These are phyloP conservation scores for Xylaria longipes DNA, from an alignment of 495 filamentous ascomycete genomes.

Conservation along the genomic window DNA sequence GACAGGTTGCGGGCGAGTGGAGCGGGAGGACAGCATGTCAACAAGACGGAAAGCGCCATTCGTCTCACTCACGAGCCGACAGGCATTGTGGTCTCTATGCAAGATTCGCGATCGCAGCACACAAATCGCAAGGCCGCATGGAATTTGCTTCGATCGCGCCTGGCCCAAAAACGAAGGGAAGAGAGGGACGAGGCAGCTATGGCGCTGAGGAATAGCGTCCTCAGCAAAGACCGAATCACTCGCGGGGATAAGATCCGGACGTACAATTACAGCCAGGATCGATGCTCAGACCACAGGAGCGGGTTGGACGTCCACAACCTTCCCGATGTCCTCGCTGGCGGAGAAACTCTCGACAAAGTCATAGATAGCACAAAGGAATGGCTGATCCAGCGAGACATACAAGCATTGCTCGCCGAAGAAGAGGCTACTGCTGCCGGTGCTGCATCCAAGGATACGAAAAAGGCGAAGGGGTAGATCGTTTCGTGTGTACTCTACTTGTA, in stretches of 20 bases:
- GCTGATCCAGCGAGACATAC: conserved; percentile 79
- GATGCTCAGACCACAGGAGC: conserved; percentile 92
- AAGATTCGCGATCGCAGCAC: conserved; percentile 90
- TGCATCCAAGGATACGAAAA: conserved; percentile 33
- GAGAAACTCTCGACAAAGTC: conserved; percentile 71
- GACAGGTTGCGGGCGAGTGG: conserved; percentile 93
- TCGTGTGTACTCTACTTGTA: not conserved
- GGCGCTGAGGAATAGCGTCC: conserved; percentile 71
- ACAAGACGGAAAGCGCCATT: conserved; percentile 95
- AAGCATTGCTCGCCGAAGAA: conserved; percentile 64
- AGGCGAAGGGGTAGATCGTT: conserved; percentile 40
- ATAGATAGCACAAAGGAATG: conserved; percentile 84
- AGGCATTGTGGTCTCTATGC: conserved; percentile 82
- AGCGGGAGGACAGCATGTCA: conserved; percentile 96
- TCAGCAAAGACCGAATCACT: conserved; percentile 82
- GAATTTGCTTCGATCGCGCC: conserved; percentile 78
- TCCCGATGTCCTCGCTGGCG: conserved; percentile 77
- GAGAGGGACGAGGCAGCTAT: conserved; percentile 83
- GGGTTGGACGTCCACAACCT: conserved; percentile 84
- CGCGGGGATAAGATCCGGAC: conserved; percentile 93
- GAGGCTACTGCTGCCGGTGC: conserved; percentile 41
- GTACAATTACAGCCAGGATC: conserved; percentile 92
- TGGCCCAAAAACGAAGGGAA: conserved; percentile 82
- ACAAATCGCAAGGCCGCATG: conserved; percentile 87
- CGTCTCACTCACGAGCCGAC: conserved; percentile 93